A percentile compares a stretch with the other conserved stretches of the same genome.
phyloP scores from a whole-genome alignment of 1,284 basidiomycete genomes.

The Tremellales sp. region DNA sequence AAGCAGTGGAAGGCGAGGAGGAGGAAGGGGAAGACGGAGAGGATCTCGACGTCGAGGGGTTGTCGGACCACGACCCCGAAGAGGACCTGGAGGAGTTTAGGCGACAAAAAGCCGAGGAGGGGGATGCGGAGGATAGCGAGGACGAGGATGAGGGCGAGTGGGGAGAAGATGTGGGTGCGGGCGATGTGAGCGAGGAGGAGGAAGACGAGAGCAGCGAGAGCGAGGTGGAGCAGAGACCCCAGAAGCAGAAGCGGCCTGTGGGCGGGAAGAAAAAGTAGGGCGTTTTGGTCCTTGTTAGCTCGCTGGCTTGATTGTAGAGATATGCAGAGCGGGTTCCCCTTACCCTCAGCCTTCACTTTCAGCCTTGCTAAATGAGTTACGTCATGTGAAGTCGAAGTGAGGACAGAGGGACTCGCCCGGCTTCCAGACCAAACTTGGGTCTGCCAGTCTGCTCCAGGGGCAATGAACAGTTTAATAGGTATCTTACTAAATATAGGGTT shows the following conservation, averaged over 20 bases:
- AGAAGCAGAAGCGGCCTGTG: conserved; percentile 11
- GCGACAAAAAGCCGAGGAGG: conserved; percentile 21
- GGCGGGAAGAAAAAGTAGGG: conserved; percentile 9
- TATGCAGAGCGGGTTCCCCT: no score
- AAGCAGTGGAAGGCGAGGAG: conserved; percentile 36
- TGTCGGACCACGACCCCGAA: conserved; percentile 50
- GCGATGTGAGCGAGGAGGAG: conserved; percentile 50
- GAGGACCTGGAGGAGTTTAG: conserved; percentile 38
- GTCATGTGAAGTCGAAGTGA: no score
- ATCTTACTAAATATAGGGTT: no score
- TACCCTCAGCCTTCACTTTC: no score
- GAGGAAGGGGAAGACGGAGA: conserved; percentile 46
- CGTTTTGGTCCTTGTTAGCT: no score
- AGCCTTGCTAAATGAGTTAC: no score
- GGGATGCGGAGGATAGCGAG: conserved; percentile 50
- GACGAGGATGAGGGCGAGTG: conserved; percentile 52
- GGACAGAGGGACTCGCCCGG: no score
- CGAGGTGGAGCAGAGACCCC: conserved; percentile 29
- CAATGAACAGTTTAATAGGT: no score
- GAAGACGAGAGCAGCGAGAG: conserved; percentile 35
- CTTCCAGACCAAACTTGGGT: no score
- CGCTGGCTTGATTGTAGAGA: no score
- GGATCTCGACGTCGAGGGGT: conserved; percentile 48
- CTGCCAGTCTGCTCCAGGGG: no score
- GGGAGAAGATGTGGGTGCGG: conserved; percentile 49